Base-by-base conservation (phyloP, 345 rosid species). In the Salix dunnii region DNA sequence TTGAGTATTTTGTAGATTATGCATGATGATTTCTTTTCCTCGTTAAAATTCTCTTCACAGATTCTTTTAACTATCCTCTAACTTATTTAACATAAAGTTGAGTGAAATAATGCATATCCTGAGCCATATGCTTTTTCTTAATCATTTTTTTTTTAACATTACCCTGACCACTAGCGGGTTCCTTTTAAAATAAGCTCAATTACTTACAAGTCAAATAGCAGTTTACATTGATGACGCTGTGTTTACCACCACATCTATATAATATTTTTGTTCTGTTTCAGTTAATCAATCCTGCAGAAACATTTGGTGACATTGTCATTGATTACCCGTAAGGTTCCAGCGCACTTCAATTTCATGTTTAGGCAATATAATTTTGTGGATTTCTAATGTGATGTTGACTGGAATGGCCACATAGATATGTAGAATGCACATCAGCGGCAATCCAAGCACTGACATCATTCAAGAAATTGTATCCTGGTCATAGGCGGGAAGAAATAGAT, bases 241-340 rank as follows among this genome's bases (percentile, higher is more conserved):
- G 18, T 0, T 46, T 13, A 46, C 49, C 25, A 46, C 49, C 13
- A 18, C 18, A 33, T 48, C 33, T 67, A 53, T 66, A 69, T 17
- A 40, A 13, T 28, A 40, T 31, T 49, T n/a, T 27, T 62, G 66
- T 62, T 62, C 14, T 62, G 12, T 6, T 25, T 74, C 89, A 95
- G 99, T 68, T 90, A 79, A 84, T 95, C 83, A 95, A 95, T 78
- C 98, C 98, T 35, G 99, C 99, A 25, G 99, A 95, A 89, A 93
- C 99, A 42, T 95, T 95, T 87, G 99, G 98, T 28, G 99, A 95
- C 83, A 93, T 95, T 33, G 96, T 95, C 53, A 91, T 95, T 62
- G 98, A 95, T 82, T 95, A 95, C 74, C 91, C 93, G 98, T 93
- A 90, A 90, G 98, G 73, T 79, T 36, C 79, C 60, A 67, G 72